Conservation (phyloP, 345 rosid species). For the Trapa incisa region DNA sequence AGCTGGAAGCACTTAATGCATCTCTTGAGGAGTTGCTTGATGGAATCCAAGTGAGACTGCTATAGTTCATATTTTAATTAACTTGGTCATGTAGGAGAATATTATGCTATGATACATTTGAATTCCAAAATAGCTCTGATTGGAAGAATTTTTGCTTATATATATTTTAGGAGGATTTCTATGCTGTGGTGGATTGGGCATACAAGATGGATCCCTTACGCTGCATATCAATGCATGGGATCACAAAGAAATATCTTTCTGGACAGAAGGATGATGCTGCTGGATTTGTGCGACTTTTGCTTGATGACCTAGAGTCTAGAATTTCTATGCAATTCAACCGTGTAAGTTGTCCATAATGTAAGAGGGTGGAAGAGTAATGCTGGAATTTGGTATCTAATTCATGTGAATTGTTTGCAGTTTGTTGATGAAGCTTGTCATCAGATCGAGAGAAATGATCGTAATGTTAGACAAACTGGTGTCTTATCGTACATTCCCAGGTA, state of each 20-base stretch:
- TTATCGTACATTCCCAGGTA: conserved; percentile 91
- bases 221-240: conserved; percentile 99
- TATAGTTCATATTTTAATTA: not conserved
- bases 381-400: not conserved
- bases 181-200: conserved; percentile 99
- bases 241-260: conserved; percentile 88
- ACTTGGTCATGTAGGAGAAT: not conserved
- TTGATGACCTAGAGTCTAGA: conserved; percentile 87
- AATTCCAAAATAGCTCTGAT: not conserved
- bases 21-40: conserved; percentile 94
- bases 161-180: conserved; percentile 78
- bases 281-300: conserved; percentile 94
- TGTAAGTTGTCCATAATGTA: conserved; percentile 32
- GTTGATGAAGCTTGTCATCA: conserved; percentile 98
- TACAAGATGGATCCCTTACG: conserved; percentile 94
- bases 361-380: not conserved
- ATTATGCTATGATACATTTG: not conserved
- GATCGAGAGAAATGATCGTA: conserved; percentile 89
- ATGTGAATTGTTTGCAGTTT: conserved; percentile 38
- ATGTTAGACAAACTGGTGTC: conserved; percentile 79
- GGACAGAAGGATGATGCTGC: conserved; percentile 99
- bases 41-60: conserved; percentile 74
- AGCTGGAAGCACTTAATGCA: conserved; percentile 70
- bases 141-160: not conserved
- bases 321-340: conserved; percentile 85